Percentiles rank a stretch among this genome's conserved stretches.
phyloP scores from a whole-genome alignment of 1,284 basidiomycete species.

The Melampsora abietis-canadensis region DNA sequence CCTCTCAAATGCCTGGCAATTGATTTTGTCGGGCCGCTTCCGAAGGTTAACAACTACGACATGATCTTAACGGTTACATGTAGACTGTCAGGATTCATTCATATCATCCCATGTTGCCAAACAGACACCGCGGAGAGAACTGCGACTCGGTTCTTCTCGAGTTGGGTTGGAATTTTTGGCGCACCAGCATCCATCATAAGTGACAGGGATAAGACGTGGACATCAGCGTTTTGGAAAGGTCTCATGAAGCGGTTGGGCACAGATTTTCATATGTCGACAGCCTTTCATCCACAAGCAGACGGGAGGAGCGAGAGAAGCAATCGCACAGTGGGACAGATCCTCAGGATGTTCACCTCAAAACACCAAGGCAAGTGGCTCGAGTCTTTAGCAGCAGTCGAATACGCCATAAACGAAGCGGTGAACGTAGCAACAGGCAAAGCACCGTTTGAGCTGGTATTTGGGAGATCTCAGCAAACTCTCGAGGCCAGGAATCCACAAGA shows the following conservation, averaged over 20 bases:
- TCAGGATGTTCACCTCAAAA: constrained; percentile 42
- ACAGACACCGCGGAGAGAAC: constrained; percentile 11
- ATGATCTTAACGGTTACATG: constrained; percentile 23
- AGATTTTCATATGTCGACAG: constrained; percentile 44
- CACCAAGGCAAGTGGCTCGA: constrained; percentile 42
- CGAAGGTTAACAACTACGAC: neutral
- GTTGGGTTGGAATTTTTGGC: constrained; percentile 35
- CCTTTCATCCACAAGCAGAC: constrained; percentile 51
- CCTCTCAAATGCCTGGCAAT: neutral
- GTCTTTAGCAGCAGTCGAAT: constrained; percentile 38
- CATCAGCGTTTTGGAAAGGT: constrained; percentile 48
- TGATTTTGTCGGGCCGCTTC: constrained; percentile 17
- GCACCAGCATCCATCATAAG: constrained; percentile 47
- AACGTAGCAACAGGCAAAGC: constrained; percentile 45
- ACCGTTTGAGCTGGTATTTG: constrained; percentile 45
- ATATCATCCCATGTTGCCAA: neutral
- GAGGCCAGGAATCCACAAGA: neutral
- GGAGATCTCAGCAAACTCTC: neutral
- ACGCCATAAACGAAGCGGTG: constrained; percentile 44
- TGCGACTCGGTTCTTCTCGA: constrained; percentile 7
- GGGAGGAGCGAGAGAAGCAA: constrained; percentile 52
- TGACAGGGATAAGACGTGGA: constrained; percentile 49
- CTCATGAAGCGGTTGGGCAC: constrained; percentile 47
- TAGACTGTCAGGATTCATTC: constrained; percentile 7
- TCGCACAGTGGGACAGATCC: constrained; percentile 52